Conservation (phyloP, 2,329 filamentous ascomycete genomes). For the Stagonosporopsis chrysanthemi region DNA sequence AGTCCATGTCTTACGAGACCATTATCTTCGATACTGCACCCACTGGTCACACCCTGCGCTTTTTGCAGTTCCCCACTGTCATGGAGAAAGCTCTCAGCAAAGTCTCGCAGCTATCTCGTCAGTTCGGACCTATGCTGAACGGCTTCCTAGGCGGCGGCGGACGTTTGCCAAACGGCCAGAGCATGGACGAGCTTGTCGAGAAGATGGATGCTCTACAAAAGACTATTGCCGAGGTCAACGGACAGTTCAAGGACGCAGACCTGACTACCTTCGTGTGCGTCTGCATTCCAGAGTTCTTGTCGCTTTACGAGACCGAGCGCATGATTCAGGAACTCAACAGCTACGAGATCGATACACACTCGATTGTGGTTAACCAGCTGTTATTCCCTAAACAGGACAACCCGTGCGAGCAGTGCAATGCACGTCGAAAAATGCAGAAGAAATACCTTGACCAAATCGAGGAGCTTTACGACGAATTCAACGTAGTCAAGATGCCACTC, state of each 20-base stretch:
- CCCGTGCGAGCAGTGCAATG: slow-evolving; percentile 93
- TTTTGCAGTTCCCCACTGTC: slow-evolving; percentile 97
- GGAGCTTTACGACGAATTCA: slow-evolving; percentile 98
- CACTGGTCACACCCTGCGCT: slow-evolving; percentile 96
- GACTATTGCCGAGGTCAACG: slow-evolving; percentile 95
- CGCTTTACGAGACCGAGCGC: slow-evolving; percentile 96
- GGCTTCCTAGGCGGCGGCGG: slow-evolving; percentile 83
- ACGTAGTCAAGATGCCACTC: slow-evolving; percentile 97
- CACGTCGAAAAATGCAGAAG: slow-evolving; percentile 96
- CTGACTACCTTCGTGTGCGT: slow-evolving; percentile 98
- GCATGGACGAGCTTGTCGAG: slow-evolving; percentile 87
- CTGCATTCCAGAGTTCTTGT: slow-evolving; percentile 96
- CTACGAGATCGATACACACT: slow-evolving; percentile 95
- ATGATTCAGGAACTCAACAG: slow-evolving; percentile 98
- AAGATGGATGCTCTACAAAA: slow-evolving; percentile 93
- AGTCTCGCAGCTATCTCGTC: slow-evolving; percentile 88
- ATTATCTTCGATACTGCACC: slow-evolving; percentile 99
- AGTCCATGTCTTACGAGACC: slow-evolving; percentile 96
- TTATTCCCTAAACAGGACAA: slow-evolving; percentile 88
- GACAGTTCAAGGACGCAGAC: slow-evolving; percentile 96
- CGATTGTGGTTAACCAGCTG: slow-evolving; percentile 97
- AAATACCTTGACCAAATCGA: slow-evolving; percentile 99
- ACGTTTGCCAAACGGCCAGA: slow-evolving; percentile 88
- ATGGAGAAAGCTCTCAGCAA: slow-evolving; percentile 99
- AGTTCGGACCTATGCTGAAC: slow-evolving; percentile 96